Evolutionary conservation across 2,329 filamentous ascomycete genomes (phyloP), one percentile per base, ranked within the genome.

Genomic region (Aspergillus unguis): DNA sequence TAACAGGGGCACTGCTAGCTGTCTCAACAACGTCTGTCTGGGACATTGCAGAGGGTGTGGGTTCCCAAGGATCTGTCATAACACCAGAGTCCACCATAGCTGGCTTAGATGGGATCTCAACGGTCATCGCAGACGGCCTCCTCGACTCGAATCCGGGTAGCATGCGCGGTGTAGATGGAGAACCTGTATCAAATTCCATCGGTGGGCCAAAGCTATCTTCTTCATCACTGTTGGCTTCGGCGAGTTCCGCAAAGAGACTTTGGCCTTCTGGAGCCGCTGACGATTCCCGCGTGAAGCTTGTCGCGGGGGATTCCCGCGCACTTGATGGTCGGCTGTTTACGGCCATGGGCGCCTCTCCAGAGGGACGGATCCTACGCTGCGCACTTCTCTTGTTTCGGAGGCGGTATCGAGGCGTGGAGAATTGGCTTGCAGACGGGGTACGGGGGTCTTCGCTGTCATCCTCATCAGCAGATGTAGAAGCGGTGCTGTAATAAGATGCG

Each of bases 221-320:
- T 60, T 87, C 86, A 58, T 66, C 77, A 52, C 84, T 84, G 56
- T 84, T 86, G 40, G 96, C 76, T 59, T 90, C 89, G 48, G 88
- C 90, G 38, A 99, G 80, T 71, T 99, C 94, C 37, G 91, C 91
- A 68, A 94, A 95, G 46, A 99, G 77, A 65, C 88, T 97, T 75
- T 96, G 89, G 11, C 83, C 81, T 58, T 76, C 76, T 46, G 75
- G 72, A n/a, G 75, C 75, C 38, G 71, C 73, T 31, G 72, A 65
- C 8, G 38, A 3, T 47, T 73, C 75, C 53, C 74, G 75, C 41
- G 71, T 73, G 58, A 80, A 75, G 61, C 78, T 82, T 28, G 75
- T 67, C 7, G 80, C 78, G 8, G 80, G 80, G n/a, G 76, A 79
- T 56, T 81, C 76, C 52, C 75, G 76, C 4, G 74, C 69, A 54